These are phyloP conservation scores for Jacaranda copaia DNA, from an alignment of 257 asterid genomes.

Conservation along the genomic window DNA sequence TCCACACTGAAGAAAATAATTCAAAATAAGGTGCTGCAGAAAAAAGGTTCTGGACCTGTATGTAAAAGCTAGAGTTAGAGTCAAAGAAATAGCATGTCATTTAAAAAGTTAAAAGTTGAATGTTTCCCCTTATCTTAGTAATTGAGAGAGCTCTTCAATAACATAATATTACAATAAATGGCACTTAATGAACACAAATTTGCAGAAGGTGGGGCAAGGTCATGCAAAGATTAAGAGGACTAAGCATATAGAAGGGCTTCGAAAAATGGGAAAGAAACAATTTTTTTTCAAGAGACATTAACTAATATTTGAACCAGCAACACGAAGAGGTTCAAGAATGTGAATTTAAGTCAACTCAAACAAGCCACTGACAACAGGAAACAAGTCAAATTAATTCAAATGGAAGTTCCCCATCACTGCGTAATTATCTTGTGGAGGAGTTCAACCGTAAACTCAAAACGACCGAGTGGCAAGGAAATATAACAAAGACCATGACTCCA, in stretches of 20 bases:
- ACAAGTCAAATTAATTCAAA: background rate
- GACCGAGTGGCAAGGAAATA: background rate
- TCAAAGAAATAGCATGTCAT: background rate
- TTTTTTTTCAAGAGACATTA: background rate
- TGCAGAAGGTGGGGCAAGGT: background rate
- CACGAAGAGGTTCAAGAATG: background rate
- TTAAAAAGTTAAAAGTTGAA: background rate
- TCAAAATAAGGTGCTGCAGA: background rate
- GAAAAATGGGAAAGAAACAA: background rate
- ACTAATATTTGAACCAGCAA: background rate
- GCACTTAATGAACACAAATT: background rate
- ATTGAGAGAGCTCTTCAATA: background rate
- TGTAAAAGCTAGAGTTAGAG: background rate
- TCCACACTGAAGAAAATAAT: background rate
- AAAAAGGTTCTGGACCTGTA: background rate
- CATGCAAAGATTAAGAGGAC: background rate
- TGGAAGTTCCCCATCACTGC: background rate
- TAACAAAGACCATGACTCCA: background rate
- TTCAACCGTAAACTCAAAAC: background rate
- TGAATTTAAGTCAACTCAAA: background rate
- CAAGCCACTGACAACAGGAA: conserved; percentile 2
- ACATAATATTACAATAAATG: background rate
- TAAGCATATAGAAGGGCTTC: background rate
- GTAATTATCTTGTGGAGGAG: background rate
- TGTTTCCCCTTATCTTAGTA: background rate